These are phyloP conservation scores for Yarrowia sp. DNA, from an alignment of 805 yeast genomes.

Conservation along the genomic window DNA sequence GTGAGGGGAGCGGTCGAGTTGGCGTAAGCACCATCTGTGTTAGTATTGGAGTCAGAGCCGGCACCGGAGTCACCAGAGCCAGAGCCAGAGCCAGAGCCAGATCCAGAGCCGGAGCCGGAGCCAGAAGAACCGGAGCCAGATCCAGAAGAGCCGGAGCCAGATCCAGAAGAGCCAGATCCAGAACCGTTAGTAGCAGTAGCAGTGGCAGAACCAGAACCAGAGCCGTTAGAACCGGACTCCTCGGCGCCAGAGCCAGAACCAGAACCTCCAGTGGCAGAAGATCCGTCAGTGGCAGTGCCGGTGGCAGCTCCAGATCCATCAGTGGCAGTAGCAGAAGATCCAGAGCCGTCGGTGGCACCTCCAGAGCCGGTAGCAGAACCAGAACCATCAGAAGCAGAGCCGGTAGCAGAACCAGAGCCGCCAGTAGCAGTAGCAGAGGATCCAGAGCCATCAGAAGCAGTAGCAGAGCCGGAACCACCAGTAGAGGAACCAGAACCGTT, in stretches of 20 bases:
- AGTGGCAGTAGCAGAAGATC: conserved; percentile 9
- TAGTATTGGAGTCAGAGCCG: neutral
- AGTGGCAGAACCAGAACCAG: neutral
- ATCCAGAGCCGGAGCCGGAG: neutral
- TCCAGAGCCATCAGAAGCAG: conserved; percentile 2
- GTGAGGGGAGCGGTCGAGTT: conserved; percentile 4
- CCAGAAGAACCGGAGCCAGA: neutral
- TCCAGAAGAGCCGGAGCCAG: conserved; percentile 13
- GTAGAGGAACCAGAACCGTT: neutral
- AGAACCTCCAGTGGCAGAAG: conserved; percentile 1
- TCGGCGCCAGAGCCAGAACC: neutral
- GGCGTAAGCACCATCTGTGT: conserved; percentile 2
- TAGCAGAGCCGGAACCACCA: neutral
- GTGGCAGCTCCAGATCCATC: conserved; percentile 11
- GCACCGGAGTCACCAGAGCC: conserved; percentile 1
- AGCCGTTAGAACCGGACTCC: neutral
- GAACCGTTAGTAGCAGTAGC: neutral
- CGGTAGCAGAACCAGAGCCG: conserved; percentile 5
- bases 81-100: conserved; percentile 11
- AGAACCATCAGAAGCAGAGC: conserved; percentile 9
- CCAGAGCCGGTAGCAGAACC: conserved; percentile 1
- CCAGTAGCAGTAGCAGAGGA: conserved; percentile 7
- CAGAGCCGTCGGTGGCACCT: conserved; percentile 1
- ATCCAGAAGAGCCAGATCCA: conserved; percentile 2
- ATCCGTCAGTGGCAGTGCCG: conserved; percentile 10